Conservation (phyloP, 192 early-diverging fungal genomes). For the Ambispora gerdemannii region DNA sequence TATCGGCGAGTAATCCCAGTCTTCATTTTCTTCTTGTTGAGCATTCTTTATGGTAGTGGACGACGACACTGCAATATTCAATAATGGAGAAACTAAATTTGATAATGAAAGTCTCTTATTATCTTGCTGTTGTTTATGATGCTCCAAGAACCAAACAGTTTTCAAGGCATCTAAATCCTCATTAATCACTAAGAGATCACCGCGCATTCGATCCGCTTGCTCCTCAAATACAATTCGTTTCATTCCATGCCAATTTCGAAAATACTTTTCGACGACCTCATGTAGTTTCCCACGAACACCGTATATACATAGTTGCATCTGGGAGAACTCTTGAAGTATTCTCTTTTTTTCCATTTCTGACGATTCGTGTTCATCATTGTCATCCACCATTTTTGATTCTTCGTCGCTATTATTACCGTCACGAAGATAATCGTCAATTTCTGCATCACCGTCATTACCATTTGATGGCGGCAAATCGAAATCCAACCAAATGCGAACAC, state of each 20-base stretch:
- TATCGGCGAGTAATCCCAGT: no score
- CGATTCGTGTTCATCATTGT: slow-evolving; percentile 28
- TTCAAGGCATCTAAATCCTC: slow-evolving; percentile 5
- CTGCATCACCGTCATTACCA: neutral
- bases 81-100: no score
- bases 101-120: no score
- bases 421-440: neutral
- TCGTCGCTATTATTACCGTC: neutral
- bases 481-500: slow-evolving; percentile 22
- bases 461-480: no score
- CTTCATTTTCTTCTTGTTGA: no score
- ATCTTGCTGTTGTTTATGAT: neutral
- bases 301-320: no score
- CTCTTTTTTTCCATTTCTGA: slow-evolving; percentile 31
- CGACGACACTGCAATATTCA: no score
- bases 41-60: no score
- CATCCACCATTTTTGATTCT: neutral
- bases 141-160: neutral
- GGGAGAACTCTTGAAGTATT: slow-evolving; percentile 31
- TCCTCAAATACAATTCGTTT: neutral
- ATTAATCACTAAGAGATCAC: slow-evolving; percentile 7
- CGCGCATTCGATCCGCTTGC: neutral
- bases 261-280: slow-evolving; percentile 11
- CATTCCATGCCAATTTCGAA: slow-evolving; percentile 13
- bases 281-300: slow-evolving; percentile 9